Evolutionary conservation across 495 filamentous ascomycete genomes (phyloP).

Genomic region (Podospora pseudoanserina): DNA sequence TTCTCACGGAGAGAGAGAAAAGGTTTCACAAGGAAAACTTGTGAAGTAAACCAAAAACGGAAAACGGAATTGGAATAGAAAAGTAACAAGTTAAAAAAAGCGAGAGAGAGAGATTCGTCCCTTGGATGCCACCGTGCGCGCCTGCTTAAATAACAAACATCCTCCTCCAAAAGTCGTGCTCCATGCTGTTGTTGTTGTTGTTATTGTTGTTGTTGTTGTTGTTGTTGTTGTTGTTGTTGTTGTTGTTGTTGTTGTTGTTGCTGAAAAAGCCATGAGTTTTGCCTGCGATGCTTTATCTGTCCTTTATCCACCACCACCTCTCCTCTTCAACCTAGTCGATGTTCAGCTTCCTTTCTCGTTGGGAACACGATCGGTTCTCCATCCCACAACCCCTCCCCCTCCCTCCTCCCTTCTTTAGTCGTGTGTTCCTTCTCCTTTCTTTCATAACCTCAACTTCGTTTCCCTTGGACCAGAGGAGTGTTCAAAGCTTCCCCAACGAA

Average conservation of each 20-base stretch:
- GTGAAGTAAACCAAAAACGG: background rate
- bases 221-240: too few species aligned
- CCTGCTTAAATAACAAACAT: background rate
- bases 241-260: too few species aligned
- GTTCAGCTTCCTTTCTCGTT: too few species aligned
- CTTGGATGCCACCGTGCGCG: background rate
- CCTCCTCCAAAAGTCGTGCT: background rate
- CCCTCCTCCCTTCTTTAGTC: too few species aligned
- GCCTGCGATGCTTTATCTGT: too few species aligned
- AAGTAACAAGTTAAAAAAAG: background rate
- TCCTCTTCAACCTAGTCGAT: too few species aligned
- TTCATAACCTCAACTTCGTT: background rate
- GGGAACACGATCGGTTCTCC: too few species aligned
- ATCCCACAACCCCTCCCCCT: background rate
- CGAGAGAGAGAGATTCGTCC: background rate
- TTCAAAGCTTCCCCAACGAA: background rate
- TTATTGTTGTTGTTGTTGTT: too few species aligned
- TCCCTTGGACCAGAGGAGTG: background rate
- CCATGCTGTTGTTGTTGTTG: too few species aligned
- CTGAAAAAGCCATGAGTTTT: too few species aligned
- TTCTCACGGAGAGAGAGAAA: background rate
- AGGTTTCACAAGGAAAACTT: background rate
- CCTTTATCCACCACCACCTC: too few species aligned
- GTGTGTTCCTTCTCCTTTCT: background rate
- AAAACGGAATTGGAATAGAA: background rate